Conservation (phyloP, 352 stramenopile species). For the Phytophthora ramorum region DNA sequence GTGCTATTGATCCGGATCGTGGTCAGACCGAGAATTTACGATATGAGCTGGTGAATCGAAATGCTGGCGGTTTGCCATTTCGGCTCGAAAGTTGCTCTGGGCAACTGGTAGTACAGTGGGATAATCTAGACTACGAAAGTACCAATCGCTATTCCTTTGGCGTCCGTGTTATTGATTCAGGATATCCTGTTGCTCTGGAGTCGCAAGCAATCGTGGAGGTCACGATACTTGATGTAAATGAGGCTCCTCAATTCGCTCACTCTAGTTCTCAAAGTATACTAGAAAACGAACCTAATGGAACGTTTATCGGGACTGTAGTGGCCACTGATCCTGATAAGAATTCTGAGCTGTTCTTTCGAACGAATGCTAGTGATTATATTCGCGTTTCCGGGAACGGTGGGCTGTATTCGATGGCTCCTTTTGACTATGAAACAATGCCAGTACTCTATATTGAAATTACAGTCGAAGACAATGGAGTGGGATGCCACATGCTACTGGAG, state of each 20-base stretch:
- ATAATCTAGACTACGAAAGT: constrained; percentile 58
- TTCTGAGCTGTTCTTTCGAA: constrained; percentile 31
- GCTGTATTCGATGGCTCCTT: constrained; percentile 23
- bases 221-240: constrained; percentile 57
- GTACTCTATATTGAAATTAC: constrained; percentile 39
- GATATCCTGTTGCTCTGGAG: constrained; percentile 45
- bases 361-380: constrained; percentile 45
- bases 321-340: constrained; percentile 49
- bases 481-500: constrained; percentile 25
- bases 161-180: constrained; percentile 50
- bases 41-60: constrained; percentile 53
- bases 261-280: constrained; percentile 38
- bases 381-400: constrained; percentile 24
- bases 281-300: constrained; percentile 45
- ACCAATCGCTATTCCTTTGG: constrained; percentile 45
- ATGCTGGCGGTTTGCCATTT: constrained; percentile 49
- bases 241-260: constrained; percentile 44
- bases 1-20: constrained; percentile 51
- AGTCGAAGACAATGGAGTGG: constrained; percentile 46
- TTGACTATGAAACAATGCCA: constrained; percentile 52
- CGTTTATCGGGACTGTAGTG: constrained; percentile 45
- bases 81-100: constrained; percentile 62
- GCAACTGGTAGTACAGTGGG: constrained; percentile 55
- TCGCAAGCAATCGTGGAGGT: constrained; percentile 39
- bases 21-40: constrained; percentile 54